Percentiles rank a stretch among this genome's conserved stretches.
phyloP scores from a whole-genome alignment of 1,284 basidiomycete species.

The Neolentinus lepideus region DNA sequence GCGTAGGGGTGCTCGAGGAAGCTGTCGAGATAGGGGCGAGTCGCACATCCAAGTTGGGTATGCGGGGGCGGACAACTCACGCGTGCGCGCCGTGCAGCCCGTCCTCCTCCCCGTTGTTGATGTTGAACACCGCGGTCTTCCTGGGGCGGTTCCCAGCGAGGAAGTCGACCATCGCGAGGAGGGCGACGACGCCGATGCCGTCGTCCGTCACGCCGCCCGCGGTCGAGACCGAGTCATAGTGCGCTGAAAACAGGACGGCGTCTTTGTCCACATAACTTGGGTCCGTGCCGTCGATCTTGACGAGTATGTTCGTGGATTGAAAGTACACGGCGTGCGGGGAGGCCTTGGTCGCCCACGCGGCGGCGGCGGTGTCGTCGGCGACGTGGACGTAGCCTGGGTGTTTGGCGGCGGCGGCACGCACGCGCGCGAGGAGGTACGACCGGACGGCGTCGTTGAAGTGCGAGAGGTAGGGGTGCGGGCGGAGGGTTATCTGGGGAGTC shows the following conservation, averaged over 20 bases:
- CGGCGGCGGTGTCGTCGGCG: constrained; percentile 55
- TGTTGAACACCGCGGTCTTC: constrained; percentile 66
- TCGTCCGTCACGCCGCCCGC: constrained; percentile 71
- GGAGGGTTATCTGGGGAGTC: constrained; percentile 50
- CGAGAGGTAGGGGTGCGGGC: constrained; percentile 71
- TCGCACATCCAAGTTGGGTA: constrained; percentile 2
- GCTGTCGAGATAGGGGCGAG: constrained; percentile 28
- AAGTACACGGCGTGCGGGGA: constrained; percentile 41
- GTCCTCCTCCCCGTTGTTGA: constrained; percentile 81
- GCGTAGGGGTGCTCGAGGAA: constrained; percentile 72
- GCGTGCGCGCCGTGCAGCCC: constrained; percentile 63
- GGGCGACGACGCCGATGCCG: constrained; percentile 63
- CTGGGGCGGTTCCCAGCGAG: constrained; percentile 44
- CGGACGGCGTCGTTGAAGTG: constrained; percentile 67
- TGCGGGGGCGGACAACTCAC: constrained; percentile 27
- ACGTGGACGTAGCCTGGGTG: constrained; percentile 38
- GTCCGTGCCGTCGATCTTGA: constrained; percentile 55
- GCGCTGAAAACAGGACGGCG: constrained; percentile 70
- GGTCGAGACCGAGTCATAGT: constrained; percentile 75
- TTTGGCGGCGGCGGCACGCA: constrained; percentile 35
- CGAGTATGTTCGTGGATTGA: constrained; percentile 66
- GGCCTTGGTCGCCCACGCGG: constrained; percentile 33
- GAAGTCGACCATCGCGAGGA: constrained; percentile 59
- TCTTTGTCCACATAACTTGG: constrained; percentile 23
- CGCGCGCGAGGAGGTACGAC: constrained; percentile 46